These are phyloP conservation scores for Boletellus ananiceps DNA, from an alignment of 768 basidiomycete species.

Conservation along the genomic window DNA sequence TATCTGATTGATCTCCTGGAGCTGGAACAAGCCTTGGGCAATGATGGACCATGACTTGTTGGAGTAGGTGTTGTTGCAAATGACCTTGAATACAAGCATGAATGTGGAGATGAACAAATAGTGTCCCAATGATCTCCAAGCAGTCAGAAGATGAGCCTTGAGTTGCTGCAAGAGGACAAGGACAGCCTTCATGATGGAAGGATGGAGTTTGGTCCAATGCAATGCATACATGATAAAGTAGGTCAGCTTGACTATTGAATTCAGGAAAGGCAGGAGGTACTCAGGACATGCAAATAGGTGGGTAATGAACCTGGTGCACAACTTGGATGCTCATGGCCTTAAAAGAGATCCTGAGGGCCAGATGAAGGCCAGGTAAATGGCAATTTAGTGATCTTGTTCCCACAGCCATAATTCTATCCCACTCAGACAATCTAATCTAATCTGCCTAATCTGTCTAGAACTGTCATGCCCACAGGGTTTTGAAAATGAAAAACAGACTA, in stretches of 20 bases:
- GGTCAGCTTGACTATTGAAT: slow-evolving; percentile 36
- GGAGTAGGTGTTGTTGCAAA: slow-evolving; percentile 90
- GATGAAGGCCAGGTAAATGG: slow-evolving; percentile 28
- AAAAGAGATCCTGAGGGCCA: slow-evolving; percentile 22
- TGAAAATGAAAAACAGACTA: too few species aligned
- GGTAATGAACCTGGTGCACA: slow-evolving; percentile 76
- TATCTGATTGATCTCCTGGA: slow-evolving; percentile 80
- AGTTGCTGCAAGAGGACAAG: slow-evolving; percentile 56
- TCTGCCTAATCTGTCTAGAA: too few species aligned
- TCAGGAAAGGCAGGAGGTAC: slow-evolving; percentile 53
- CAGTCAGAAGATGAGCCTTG: slow-evolving; percentile 69
- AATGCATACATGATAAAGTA: slow-evolving; percentile 65
- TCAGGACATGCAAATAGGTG: slow-evolving; percentile 87
- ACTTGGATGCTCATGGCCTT: slow-evolving; percentile 73
- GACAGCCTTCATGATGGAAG: slow-evolving; percentile 41
- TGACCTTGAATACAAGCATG: slow-evolving; percentile 75
- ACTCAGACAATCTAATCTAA: too few species aligned
- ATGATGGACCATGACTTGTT: slow-evolving; percentile 93
- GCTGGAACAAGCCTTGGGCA: slow-evolving; percentile 78
- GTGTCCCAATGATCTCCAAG: slow-evolving; percentile 74
- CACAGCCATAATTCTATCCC: too few species aligned
- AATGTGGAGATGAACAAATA: slow-evolving; percentile 68
- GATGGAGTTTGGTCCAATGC: slow-evolving; percentile 60
- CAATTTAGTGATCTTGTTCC: slow-evolving; percentile 25
- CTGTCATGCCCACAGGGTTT: too few species aligned